These are phyloP conservation scores for Colletotrichum salicis DNA, from an alignment of 2,329 filamentous ascomycete species.

Conservation along the genomic window DNA sequence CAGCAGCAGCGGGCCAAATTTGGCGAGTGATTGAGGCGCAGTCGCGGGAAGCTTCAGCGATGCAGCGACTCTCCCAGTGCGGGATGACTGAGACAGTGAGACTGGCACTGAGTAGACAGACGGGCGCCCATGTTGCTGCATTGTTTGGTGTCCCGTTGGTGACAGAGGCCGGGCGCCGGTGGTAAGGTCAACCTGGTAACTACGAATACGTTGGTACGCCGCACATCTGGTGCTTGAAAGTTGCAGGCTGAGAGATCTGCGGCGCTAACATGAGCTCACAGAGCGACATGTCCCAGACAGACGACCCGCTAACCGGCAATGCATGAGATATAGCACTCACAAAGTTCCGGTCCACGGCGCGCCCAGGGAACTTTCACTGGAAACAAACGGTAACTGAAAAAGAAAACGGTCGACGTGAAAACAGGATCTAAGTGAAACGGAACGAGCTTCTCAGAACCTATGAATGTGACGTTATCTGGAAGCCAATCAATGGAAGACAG, in stretches of 20 bases:
- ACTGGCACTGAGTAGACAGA: not conserved
- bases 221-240: not conserved
- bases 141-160: not conserved
- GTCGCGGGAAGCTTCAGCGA: constrained; percentile 29
- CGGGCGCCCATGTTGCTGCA: not conserved
- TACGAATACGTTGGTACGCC: not conserved
- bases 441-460: not conserved
- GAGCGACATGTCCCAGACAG: constrained; percentile 7
- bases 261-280: constrained; percentile 2
- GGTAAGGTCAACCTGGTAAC: not conserved
- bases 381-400: not conserved
- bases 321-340: not conserved
- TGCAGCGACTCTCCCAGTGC: constrained; percentile 23
- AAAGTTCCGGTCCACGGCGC: not conserved
- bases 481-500: not conserved
- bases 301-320: constrained; percentile 15
- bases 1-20: not conserved
- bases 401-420: not conserved
- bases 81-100: not conserved
- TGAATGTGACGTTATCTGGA: not conserved
- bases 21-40: constrained; percentile 29
- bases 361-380: not conserved
- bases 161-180: not conserved
- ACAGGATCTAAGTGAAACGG: not conserved
- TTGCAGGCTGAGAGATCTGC: constrained; percentile 1